A percentile compares a stretch with the other conserved stretches of the same genome.
phyloP scores from a whole-genome alignment of 2,329 filamentous ascomycete genomes.

The Grosmannia penicillata region DNA sequence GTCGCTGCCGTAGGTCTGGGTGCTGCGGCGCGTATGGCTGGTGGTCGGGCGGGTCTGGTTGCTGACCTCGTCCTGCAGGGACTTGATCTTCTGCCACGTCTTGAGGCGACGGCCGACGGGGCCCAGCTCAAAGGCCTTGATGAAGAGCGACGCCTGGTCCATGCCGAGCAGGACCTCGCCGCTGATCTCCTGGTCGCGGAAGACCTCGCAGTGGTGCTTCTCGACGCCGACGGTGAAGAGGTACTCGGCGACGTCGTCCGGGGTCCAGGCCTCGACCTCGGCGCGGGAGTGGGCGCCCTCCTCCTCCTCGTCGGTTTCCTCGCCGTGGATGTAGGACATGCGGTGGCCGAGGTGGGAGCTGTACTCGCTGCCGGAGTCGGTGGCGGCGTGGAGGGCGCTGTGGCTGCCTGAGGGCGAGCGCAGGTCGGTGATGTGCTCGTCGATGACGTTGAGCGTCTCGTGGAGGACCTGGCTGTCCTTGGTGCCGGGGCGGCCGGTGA shows the following conservation, averaged over 20 bases:
- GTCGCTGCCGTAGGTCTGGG: constrained; percentile 43
- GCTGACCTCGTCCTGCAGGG: constrained; percentile 74
- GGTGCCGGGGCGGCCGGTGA: constrained; percentile 19
- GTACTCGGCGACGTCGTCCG: constrained; percentile 75
- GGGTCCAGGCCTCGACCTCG: constrained; percentile 68
- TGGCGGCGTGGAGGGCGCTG: constrained; percentile 33
- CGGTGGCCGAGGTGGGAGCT: constrained; percentile 64
- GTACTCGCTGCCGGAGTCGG: constrained; percentile 81
- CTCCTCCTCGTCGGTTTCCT: constrained; percentile 91
- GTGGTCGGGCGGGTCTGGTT: constrained; percentile 24
- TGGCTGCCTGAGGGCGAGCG: constrained; percentile 34
- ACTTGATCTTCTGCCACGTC: constrained; percentile 94
- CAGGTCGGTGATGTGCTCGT: constrained; percentile 91
- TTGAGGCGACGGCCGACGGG: constrained; percentile 80
- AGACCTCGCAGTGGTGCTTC: constrained; percentile 81
- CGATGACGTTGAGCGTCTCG: constrained; percentile 88
- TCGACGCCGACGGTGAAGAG: constrained; percentile 77
- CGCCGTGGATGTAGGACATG: constrained; percentile 81
- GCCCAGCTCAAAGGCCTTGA: constrained; percentile 89
- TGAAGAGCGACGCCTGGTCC: constrained; percentile 88
- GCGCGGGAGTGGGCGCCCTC: constrained; percentile 48
- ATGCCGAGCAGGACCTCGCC: constrained; percentile 87
- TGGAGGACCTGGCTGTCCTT: constrained; percentile 68
- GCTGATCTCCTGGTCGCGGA: constrained; percentile 87
- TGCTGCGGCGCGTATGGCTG: constrained; percentile 27